A percentile compares a stretch with the other conserved stretches of the same genome.
Evolutionary conservation across 2,329 filamentous ascomycete genomes (phyloP).

Genomic region (Neospermospora avenae): DNA sequence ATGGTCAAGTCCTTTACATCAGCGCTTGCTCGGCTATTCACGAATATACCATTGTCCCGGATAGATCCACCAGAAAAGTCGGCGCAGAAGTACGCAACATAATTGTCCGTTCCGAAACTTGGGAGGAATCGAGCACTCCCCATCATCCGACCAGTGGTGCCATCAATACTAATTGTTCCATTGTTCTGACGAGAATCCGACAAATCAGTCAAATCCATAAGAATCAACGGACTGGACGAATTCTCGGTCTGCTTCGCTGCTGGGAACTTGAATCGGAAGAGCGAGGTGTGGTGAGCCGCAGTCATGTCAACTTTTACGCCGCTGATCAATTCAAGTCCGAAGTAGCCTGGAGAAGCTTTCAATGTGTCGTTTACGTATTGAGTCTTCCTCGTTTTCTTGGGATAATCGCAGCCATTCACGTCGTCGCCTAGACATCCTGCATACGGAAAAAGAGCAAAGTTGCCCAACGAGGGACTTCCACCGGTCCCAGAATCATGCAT

Average conservation of each 20-base stretch:
- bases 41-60: slow-evolving; percentile 59
- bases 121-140: slow-evolving; percentile 59
- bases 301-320: slow-evolving; percentile 66
- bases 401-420: slow-evolving; percentile 59
- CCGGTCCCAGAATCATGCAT: slow-evolving; percentile 46
- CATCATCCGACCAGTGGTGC: slow-evolving; percentile 55
- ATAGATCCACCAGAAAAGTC: slow-evolving; percentile 60
- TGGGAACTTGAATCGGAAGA: slow-evolving; percentile 65
- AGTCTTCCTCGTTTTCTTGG: slow-evolving; percentile 44
- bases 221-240: slow-evolving; percentile 50
- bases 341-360: slow-evolving; percentile 61
- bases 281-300: slow-evolving; percentile 56
- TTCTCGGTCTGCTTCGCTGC: slow-evolving; percentile 37
- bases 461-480: slow-evolving; percentile 60
- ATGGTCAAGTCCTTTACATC: slow-evolving; percentile 47
- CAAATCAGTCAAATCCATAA: slow-evolving; percentile 64
- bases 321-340: slow-evolving; percentile 55
- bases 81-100: slow-evolving; percentile 61
- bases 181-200: slow-evolving; percentile 56
- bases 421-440: slow-evolving; percentile 57
- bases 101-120: slow-evolving; percentile 62
- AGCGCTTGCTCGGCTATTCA: slow-evolving; percentile 52
- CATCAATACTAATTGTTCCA: slow-evolving; percentile 53
- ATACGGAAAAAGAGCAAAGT: slow-evolving; percentile 71
- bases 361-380: slow-evolving; percentile 45